Conservation (phyloP, 768 basidiomycete species). For the Favolaschia claudopus region DNA sequence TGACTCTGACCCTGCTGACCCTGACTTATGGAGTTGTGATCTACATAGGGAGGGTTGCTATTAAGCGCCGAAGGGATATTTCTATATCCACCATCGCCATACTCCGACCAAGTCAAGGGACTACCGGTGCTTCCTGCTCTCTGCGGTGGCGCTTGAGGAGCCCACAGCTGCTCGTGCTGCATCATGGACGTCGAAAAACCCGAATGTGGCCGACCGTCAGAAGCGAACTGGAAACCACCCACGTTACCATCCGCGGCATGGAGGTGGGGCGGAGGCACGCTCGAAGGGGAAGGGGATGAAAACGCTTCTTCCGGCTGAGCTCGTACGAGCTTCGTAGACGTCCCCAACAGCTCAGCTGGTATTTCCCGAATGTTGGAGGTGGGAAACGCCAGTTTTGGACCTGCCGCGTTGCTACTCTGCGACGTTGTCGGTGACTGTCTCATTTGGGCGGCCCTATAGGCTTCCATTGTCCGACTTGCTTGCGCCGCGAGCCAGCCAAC, state of each 20-base stretch:
- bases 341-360: slow-evolving; percentile 30
- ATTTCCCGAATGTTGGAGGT: slow-evolving; percentile 27
- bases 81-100: no score
- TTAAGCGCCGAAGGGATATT: no score
- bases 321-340: slow-evolving; percentile 31
- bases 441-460: slow-evolving; percentile 5
- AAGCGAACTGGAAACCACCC: background rate
- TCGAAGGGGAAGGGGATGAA: background rate
- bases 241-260: background rate
- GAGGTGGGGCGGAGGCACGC: background rate
- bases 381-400: slow-evolving; percentile 14
- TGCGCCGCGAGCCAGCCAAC: slow-evolving; percentile 18
- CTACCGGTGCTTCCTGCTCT: no score
- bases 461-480: slow-evolving; percentile 25
- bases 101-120: no score
- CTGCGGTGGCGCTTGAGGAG: no score
- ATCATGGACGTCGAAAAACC: background rate
- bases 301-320: slow-evolving; percentile 7
- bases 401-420: background rate
- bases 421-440: background rate
- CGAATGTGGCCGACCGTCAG: background rate
- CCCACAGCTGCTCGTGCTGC: background rate
- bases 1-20: slow-evolving; percentile 3
- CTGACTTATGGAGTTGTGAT: background rate
- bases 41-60: no score